phyloP scores from a whole-genome alignment of 176 grass and related monocot species.

The Oryza brachyantha region DNA sequence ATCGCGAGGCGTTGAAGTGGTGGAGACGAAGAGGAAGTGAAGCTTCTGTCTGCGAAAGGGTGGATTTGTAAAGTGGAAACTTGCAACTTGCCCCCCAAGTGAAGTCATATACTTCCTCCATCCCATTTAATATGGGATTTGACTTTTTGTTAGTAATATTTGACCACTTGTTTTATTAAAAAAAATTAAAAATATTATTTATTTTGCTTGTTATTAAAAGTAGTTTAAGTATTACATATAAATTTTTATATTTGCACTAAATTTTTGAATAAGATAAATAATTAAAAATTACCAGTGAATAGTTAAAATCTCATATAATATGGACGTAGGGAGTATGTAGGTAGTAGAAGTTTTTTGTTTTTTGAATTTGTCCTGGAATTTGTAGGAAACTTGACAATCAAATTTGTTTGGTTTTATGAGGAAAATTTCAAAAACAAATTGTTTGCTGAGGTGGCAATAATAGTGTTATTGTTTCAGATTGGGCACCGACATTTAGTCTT shows the following conservation, averaged over 20 bases:
- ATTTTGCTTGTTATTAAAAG: too few relatives aligned
- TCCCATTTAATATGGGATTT: too few relatives aligned
- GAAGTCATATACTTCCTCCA: background rate
- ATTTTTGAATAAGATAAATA: too few relatives aligned
- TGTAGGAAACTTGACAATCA: background rate
- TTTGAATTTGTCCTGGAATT: background rate
- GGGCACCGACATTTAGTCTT: background rate
- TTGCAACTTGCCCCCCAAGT: constrained; percentile 13
- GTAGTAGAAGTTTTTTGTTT: background rate
- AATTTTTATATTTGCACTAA: too few relatives aligned
- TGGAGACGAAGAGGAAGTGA: constrained; percentile 25
- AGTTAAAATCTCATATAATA: too few relatives aligned
- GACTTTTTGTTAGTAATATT: too few relatives aligned
- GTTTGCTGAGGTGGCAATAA: background rate
- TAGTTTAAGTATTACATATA: too few relatives aligned
- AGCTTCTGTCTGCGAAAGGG: constrained; percentile 20
- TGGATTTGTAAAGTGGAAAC: constrained; percentile 40
- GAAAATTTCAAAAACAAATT: background rate
- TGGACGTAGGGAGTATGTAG: too few relatives aligned
- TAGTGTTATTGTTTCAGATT: background rate
- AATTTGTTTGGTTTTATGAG: background rate
- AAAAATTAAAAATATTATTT: too few relatives aligned
- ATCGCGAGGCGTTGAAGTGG: constrained; percentile 49
- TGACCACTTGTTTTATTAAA: too few relatives aligned
- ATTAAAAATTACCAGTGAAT: too few relatives aligned